Base-by-base conservation (phyloP, 1,139 yeast species). In the Zygosaccharomyces pseudobailii region DNA sequence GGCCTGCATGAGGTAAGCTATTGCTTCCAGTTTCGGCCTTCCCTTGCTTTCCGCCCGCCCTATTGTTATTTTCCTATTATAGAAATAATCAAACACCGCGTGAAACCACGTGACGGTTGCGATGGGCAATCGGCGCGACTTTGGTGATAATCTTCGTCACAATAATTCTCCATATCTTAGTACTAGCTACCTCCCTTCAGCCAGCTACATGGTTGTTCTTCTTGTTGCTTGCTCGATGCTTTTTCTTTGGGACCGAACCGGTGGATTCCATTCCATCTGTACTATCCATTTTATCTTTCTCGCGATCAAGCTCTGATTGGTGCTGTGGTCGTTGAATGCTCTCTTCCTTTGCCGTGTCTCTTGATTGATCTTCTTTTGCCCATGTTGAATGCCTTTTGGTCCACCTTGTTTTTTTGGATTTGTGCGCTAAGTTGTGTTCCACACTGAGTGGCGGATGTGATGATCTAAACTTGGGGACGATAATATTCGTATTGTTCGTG, bases 371-470 rank as follows among this genome's bases (percentile, higher is more conserved):
- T 27, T 28, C 41, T 21, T 36, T 38, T 27, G 43, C 40, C 47
- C 43, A 37, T 9, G 36, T 41, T 20, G 48, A 46, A 22, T 45
- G 47, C 27, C 41, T 47, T 37, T 43, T 48, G 30, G 28, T 25
- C 39, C 47, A 41, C 24, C 47, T 40, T 4, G 43, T 33, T 22
- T 45, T 48, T 34, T 43, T 44, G 21, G 46, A 30, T 40, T 48
- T 48, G 27, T 43, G 35, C 9, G 22, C 32, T 5, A 17, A n/a
- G 10, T 19, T 38, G 21, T 49, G 46, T 33, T 51, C 52, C 13
- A 51, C 50, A 36, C 54, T 51, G 19, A 46, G 41, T 5, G 54
- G 54, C 9, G 54, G 51, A 27, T 42, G 48, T 19, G 53, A 50
- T 17, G 43, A 35, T 35, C 45, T 43, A 30, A 50, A 50, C 32